Evolutionary conservation across 768 basidiomycete species (phyloP).

Genomic region (Strobilomyces dryophilus): DNA sequence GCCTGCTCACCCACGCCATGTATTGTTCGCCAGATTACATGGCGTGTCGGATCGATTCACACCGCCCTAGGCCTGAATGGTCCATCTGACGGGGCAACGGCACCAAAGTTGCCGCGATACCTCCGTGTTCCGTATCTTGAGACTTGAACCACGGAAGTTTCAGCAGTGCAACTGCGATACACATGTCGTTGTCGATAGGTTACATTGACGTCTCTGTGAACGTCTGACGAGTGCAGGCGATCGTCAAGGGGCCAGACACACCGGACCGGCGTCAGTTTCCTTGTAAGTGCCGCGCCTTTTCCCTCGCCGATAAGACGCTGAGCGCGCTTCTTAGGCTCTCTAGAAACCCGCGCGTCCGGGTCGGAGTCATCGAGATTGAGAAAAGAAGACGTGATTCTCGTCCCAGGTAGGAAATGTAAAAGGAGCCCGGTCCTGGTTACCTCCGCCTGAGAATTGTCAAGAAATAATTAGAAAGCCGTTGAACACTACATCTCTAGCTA

Average conservation of each 20-base stretch:
- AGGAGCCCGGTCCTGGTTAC: no score
- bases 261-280: constrained; percentile 13
- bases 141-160: neutral
- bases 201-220: neutral
- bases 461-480: constrained; percentile 7
- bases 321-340: constrained; percentile 9
- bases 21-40: no score
- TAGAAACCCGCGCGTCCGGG: neutral
- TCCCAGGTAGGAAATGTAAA: neutral
- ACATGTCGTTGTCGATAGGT: constrained; percentile 18
- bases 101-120: neutral
- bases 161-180: no score
- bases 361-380: constrained; percentile 16
- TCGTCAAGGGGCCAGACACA: constrained; percentile 13
- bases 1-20: no score
- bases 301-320: neutral
- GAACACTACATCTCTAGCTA: neutral
- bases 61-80: neutral
- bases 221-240: neutral
- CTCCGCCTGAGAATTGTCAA: neutral
- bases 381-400: constrained; percentile 9
- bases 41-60: no score
- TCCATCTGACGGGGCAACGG: neutral
- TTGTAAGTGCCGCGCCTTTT: neutral
- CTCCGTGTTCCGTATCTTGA: neutral